phyloP scores from a whole-genome alignment of 345 rosid species.

The Lepidium didymum region DNA sequence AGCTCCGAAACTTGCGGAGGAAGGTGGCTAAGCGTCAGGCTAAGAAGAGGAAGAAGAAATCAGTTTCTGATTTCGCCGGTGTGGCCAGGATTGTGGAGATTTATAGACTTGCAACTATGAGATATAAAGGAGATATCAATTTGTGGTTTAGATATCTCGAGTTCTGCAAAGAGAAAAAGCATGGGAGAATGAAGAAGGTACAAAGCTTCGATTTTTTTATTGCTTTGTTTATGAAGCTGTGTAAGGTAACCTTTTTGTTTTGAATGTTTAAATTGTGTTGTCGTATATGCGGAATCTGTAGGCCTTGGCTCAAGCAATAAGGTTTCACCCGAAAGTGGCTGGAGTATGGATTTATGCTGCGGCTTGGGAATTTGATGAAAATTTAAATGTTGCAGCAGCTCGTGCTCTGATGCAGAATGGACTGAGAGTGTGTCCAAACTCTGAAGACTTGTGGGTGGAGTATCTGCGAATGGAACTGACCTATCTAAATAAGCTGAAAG shows the following conservation, averaged over 20 bases:
- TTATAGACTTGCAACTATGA: slow-evolving; percentile 61
- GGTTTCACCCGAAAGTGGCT: slow-evolving; percentile 80
- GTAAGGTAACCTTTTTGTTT: background rate
- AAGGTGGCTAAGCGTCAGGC: slow-evolving; percentile 37
- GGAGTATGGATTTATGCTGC: slow-evolving; percentile 97
- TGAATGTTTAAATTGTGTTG: background rate
- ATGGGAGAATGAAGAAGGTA: slow-evolving; percentile 93
- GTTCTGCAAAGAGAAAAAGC: slow-evolving; percentile 59
- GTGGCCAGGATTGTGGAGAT: slow-evolving; percentile 60
- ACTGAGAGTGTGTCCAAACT: slow-evolving; percentile 63
- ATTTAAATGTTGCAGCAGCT: slow-evolving; percentile 71
- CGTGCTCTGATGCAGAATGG: slow-evolving; percentile 93
- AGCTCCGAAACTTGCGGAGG: slow-evolving; percentile 67
- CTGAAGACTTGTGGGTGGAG: slow-evolving; percentile 91
- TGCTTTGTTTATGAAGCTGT: background rate
- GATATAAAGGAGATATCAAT: slow-evolving; percentile 76
- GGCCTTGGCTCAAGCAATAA: slow-evolving; percentile 74
- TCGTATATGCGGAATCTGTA: slow-evolving; percentile 13
- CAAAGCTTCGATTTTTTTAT: background rate
- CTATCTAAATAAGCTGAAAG: slow-evolving; percentile 75
- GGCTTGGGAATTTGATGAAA: slow-evolving; percentile 89
- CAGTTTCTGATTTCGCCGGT: slow-evolving; percentile 62
- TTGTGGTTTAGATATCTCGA: slow-evolving; percentile 87
- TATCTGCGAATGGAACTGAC: slow-evolving; percentile 91
- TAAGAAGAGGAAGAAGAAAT: slow-evolving; percentile 40